Conservation (phyloP, 2,329 filamentous ascomycete species). For the Passalora sequoiae region DNA sequence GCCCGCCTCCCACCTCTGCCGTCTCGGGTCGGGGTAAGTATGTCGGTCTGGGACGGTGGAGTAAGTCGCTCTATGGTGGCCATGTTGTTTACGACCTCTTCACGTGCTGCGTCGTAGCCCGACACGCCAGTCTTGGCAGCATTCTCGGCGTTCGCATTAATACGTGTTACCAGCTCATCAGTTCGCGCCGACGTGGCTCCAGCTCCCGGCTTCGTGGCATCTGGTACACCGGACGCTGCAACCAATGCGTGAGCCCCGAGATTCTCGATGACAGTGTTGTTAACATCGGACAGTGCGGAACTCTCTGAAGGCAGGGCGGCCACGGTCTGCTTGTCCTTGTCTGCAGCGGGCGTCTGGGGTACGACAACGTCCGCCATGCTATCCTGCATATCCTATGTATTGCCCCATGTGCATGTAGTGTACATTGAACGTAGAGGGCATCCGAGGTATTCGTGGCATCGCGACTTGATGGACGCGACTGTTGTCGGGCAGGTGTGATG, state of each 20-base stretch:
- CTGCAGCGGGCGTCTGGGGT: neutral
- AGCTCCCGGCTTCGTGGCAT: neutral
- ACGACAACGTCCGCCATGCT: too few species aligned
- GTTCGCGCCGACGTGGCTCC: constrained; percentile 30
- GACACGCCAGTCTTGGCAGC: constrained; percentile 33
- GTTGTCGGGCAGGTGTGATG: too few species aligned
- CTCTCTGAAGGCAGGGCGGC: constrained; percentile 11
- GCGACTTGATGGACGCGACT: too few species aligned
- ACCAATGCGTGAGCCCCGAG: neutral
- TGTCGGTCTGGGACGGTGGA: constrained; percentile 32
- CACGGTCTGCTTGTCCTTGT: constrained; percentile 1
- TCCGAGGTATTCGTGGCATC: too few species aligned
- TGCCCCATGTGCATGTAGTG: too few species aligned
- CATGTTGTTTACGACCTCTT: constrained; percentile 43
- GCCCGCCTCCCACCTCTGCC: constrained; percentile 12
- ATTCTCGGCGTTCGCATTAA: constrained; percentile 34
- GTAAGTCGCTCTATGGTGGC: constrained; percentile 41
- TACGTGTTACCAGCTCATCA: constrained; percentile 38
- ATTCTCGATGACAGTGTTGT: neutral
- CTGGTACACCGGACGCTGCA: neutral
- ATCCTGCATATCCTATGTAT: too few species aligned
- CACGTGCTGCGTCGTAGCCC: constrained; percentile 44
- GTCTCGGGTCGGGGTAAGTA: constrained; percentile 26
- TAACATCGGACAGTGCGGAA: constrained; percentile 13
- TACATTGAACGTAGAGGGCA: too few species aligned